phyloP scores from a whole-genome alignment of 2,329 filamentous ascomycete genomes.

The Colletotrichum abscissum region DNA sequence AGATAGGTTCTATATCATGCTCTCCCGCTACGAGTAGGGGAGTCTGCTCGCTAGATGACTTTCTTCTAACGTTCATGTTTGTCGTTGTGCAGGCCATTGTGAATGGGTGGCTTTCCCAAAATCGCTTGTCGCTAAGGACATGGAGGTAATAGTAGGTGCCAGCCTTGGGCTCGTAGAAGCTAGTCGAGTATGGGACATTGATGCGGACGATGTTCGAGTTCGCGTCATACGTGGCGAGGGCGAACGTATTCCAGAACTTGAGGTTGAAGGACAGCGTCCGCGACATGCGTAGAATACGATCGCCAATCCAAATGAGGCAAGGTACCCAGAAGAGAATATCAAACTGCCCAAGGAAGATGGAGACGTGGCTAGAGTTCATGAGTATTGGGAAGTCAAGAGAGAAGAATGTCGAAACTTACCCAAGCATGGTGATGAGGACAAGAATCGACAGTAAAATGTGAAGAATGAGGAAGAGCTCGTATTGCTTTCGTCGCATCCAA shows the following conservation, averaged over 20 bases:
- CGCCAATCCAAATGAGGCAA: constrained; percentile 59
- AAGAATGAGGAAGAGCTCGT: constrained; percentile 60
- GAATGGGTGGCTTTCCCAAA: constrained; percentile 64
- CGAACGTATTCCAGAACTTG: constrained; percentile 49
- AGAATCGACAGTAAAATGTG: constrained; percentile 65
- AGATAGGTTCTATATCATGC: constrained; percentile 13
- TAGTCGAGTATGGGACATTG: constrained; percentile 47
- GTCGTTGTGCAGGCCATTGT: constrained; percentile 50
- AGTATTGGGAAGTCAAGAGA: not conserved
- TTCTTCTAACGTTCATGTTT: constrained; percentile 17
- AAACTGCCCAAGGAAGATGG: constrained; percentile 63
- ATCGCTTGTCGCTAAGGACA: constrained; percentile 50
- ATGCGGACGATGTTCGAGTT: constrained; percentile 56
- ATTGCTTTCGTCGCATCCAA: constrained; percentile 62
- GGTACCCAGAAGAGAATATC: constrained; percentile 63
- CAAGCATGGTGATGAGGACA: constrained; percentile 61
- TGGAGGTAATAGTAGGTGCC: constrained; percentile 60
- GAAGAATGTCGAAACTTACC: constrained; percentile 51
- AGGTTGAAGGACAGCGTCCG: constrained; percentile 56
- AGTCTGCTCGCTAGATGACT: constrained; percentile 44
- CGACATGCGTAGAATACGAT: constrained; percentile 57
- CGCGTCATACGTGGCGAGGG: constrained; percentile 47
- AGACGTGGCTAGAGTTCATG: constrained; percentile 53
- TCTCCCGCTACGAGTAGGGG: constrained; percentile 44
- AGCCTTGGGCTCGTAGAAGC: constrained; percentile 47